These are phyloP conservation scores for Choiromyces venosus DNA, from an alignment of 495 filamentous ascomycete genomes.

Conservation along the genomic window DNA sequence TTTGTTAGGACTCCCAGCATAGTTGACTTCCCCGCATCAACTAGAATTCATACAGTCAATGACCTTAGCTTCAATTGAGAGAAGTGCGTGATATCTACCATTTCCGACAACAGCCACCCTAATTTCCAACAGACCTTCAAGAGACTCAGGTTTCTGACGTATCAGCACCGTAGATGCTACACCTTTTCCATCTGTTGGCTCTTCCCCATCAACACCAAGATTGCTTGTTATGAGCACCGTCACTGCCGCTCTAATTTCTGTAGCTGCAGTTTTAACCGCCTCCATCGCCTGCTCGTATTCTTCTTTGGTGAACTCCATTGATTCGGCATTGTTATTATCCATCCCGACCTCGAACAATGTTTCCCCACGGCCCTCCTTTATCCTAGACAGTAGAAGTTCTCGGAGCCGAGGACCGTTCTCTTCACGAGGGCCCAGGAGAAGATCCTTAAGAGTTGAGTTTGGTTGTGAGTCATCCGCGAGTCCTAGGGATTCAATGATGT, in stretches of 20 bases:
- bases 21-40: slow-evolving; percentile 95
- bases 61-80: background rate
- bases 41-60: slow-evolving; percentile 45
- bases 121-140: slow-evolving; percentile 91
- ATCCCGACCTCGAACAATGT: slow-evolving; percentile 86
- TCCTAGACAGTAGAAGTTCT: slow-evolving; percentile 57
- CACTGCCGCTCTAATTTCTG: slow-evolving; percentile 63
- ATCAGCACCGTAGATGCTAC: slow-evolving; percentile 75
- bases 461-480: slow-evolving; percentile 68
- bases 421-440: slow-evolving; percentile 61
- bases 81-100: slow-evolving; percentile 47
- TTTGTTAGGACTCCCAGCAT: slow-evolving; percentile 96
- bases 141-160: slow-evolving; percentile 62
- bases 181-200: slow-evolving; percentile 52
- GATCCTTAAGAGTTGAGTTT: slow-evolving; percentile 62
- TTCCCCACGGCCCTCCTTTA: slow-evolving; percentile 85
- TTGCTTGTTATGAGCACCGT: slow-evolving; percentile 81
- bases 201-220: slow-evolving; percentile 55
- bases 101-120: slow-evolving; percentile 95
- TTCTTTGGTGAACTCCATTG: slow-evolving; percentile 72
- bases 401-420: slow-evolving; percentile 59
- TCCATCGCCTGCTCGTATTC: slow-evolving; percentile 74
- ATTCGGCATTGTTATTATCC: slow-evolving; percentile 76
- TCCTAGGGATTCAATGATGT: slow-evolving; percentile 80
- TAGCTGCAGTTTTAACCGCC: slow-evolving; percentile 61